Evolutionary conservation across 2,329 filamentous ascomycete species (phyloP).

Genomic region (Fusarium multiceps): DNA sequence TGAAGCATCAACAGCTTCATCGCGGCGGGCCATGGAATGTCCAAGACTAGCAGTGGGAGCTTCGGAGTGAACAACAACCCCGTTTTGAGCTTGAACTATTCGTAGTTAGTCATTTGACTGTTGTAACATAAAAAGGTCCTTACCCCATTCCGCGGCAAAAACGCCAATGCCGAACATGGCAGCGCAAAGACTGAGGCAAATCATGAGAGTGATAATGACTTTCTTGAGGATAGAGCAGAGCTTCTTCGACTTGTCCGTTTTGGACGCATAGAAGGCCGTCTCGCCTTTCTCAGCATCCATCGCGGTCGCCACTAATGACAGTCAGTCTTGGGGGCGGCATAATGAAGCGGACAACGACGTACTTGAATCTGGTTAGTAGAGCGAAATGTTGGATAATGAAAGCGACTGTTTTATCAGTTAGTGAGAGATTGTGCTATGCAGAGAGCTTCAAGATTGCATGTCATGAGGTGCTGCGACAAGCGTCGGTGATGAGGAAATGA

Average conservation of each 20-base stretch:
- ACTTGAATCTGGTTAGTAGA: slow-evolving; percentile 31
- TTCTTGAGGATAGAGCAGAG: slow-evolving; percentile 16
- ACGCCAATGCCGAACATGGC: slow-evolving; percentile 48
- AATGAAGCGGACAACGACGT: background rate
- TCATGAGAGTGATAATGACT: slow-evolving; percentile 15
- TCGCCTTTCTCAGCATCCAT: slow-evolving; percentile 45
- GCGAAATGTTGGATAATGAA: slow-evolving; percentile 30
- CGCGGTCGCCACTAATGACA: slow-evolving; percentile 43
- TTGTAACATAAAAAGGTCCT: background rate
- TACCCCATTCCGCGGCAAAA: slow-evolving; percentile 46
- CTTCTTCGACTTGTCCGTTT: slow-evolving; percentile 24
- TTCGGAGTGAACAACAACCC: background rate
- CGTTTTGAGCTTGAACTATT: background rate
- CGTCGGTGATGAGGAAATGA: background rate
- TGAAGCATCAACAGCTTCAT: slow-evolving; percentile 34
- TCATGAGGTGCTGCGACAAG: background rate
- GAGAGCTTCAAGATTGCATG: background rate
- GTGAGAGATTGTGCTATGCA: background rate
- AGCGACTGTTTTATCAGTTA: slow-evolving; percentile 28
- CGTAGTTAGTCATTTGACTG: slow-evolving; percentile 14
- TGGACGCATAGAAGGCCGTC: slow-evolving; percentile 10
- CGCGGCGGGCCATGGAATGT: slow-evolving; percentile 27
- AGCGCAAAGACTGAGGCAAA: slow-evolving; percentile 29
- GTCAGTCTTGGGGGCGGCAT: slow-evolving; percentile 26
- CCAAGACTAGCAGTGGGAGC: background rate